phyloP scores from a whole-genome alignment of 495 filamentous ascomycete genomes.

The Jackrogersella multiformis region DNA sequence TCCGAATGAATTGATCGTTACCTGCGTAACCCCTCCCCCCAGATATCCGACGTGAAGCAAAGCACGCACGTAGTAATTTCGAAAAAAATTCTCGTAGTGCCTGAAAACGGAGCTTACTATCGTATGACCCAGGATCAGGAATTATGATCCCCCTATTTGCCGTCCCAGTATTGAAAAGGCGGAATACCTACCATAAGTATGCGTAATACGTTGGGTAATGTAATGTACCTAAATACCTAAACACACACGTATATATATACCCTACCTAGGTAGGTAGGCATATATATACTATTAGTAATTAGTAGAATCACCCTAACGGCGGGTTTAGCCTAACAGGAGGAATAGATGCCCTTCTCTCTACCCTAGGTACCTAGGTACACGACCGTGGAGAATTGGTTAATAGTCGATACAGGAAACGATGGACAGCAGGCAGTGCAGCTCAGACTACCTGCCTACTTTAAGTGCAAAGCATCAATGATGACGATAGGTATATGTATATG shows the following conservation, averaged over 20 bases:
- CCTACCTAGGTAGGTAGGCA: too few relatives aligned
- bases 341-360: neutral
- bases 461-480: neutral
- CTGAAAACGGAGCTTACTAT: slow-evolving; percentile 23
- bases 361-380: slow-evolving; percentile 14
- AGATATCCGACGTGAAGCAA: slow-evolving; percentile 9
- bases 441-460: slow-evolving; percentile 15
- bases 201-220: neutral
- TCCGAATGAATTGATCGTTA: slow-evolving; percentile 21
- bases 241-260: too few relatives aligned
- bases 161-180: slow-evolving; percentile 19
- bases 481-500: slow-evolving; percentile 1
- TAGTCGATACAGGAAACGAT: neutral
- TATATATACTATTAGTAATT: too few relatives aligned
- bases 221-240: too few relatives aligned
- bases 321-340: slow-evolving; percentile 17
- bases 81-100: slow-evolving; percentile 26
- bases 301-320: slow-evolving; percentile 9
- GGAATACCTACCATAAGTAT: slow-evolving; percentile 14
- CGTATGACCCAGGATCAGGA: slow-evolving; percentile 26
- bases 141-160: slow-evolving; percentile 26
- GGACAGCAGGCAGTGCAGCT: slow-evolving; percentile 22
- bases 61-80: slow-evolving; percentile 26
- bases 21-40: slow-evolving; percentile 5
- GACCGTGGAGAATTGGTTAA: slow-evolving; percentile 9